Conservation (phyloP, 345 rosid species). For the Lumnitzera littorea region DNA sequence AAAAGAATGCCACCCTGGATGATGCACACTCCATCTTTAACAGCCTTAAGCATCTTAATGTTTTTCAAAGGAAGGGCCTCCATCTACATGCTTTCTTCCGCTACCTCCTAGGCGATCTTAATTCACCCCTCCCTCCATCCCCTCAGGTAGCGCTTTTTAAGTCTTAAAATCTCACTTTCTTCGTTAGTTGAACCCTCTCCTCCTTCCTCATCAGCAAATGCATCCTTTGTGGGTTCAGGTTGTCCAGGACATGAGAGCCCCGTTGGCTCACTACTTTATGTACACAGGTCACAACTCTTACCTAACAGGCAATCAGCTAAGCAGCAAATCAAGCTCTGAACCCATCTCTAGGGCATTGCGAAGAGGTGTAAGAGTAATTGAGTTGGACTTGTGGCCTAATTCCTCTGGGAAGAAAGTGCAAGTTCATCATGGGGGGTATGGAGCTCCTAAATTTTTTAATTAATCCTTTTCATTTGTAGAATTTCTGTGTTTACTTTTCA, state of each 20-base stretch:
- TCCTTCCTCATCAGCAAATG: neutral
- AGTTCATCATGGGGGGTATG: slow-evolving; percentile 79
- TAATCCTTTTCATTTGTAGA: neutral
- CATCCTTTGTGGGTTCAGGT: slow-evolving; percentile 33
- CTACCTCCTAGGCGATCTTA: slow-evolving; percentile 46
- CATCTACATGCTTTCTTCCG: slow-evolving; percentile 46
- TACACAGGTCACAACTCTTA: slow-evolving; percentile 90
- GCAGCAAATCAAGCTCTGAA: slow-evolving; percentile 46
- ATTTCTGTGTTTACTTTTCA: neutral
- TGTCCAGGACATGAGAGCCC: slow-evolving; percentile 59
- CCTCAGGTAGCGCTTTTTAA: slow-evolving; percentile 14
- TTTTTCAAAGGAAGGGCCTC: slow-evolving; percentile 41
- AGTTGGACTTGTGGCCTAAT: slow-evolving; percentile 85
- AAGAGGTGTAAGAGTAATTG: slow-evolving; percentile 71
- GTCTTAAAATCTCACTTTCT: too few relatives aligned
- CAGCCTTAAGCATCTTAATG: slow-evolving; percentile 41
- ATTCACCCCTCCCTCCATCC: slow-evolving; percentile 21
- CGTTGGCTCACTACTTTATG: slow-evolving; percentile 68
- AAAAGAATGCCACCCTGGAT: slow-evolving; percentile 25
- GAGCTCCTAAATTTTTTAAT: neutral
- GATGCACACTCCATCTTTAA: slow-evolving; percentile 42
- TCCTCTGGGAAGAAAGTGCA: slow-evolving; percentile 34
- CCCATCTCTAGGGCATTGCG: slow-evolving; percentile 56
- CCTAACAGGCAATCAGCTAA: slow-evolving; percentile 73
- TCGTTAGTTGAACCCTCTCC: neutral